These are phyloP conservation scores for Brasenia schreberi DNA, from an alignment of 164 flowering plant genomes.

Conservation along the genomic window DNA sequence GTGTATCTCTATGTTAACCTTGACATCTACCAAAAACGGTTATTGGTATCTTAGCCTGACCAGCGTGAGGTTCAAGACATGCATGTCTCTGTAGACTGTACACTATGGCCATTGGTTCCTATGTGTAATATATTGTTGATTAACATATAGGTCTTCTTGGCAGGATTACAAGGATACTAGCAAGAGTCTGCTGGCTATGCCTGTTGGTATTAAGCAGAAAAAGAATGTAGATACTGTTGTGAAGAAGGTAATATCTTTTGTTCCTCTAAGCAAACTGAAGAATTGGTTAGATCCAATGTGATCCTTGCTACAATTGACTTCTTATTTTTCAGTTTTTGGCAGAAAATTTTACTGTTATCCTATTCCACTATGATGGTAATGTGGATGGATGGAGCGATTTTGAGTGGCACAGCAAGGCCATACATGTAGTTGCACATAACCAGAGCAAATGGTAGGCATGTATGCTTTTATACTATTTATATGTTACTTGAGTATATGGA, in stretches of 20 bases:
- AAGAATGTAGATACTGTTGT: slow-evolving; percentile 64
- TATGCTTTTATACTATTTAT: neutral
- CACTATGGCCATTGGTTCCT: neutral
- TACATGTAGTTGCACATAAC: slow-evolving; percentile 71
- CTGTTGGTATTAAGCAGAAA: slow-evolving; percentile 83
- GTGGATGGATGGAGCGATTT: slow-evolving; percentile 78
- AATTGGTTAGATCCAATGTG: neutral
- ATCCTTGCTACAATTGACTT: neutral
- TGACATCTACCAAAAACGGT: neutral
- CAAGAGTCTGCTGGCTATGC: slow-evolving; percentile 67
- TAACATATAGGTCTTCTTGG: slow-evolving; percentile 2
- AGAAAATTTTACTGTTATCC: slow-evolving; percentile 72
- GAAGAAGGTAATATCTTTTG: slow-evolving; percentile 49
- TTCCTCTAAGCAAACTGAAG: neutral
- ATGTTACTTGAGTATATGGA: no score
- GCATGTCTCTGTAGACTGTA: no score
- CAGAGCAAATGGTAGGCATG: slow-evolving; percentile 86
- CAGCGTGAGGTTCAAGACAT: no score
- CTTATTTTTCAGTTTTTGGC: slow-evolving; percentile 72
- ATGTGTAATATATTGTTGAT: neutral
- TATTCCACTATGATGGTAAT: slow-evolving; percentile 92
- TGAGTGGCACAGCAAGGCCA: slow-evolving; percentile 59
- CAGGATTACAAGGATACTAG: slow-evolving; percentile 28
- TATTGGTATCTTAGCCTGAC: no score
- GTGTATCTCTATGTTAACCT: neutral